Evolutionary conservation across 2,329 filamentous ascomycete genomes (phyloP).

Genomic region (Ilyonectria mors-panacis): DNA sequence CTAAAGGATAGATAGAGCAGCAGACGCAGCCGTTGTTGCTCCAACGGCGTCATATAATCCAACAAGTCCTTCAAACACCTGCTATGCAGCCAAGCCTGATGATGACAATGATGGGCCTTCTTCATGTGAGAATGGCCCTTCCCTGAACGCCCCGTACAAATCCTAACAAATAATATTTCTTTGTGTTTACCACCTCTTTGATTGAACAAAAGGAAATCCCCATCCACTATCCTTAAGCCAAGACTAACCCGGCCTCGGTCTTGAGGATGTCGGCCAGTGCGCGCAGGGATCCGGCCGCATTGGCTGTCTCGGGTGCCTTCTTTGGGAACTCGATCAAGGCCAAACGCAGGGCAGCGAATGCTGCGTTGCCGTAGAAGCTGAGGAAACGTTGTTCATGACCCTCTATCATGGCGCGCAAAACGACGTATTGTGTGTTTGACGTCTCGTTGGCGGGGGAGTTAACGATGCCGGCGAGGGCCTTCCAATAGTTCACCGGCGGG

Average conservation of each 20-base stretch:
- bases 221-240: constrained; percentile 54
- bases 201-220: constrained; percentile 2
- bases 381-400: constrained; percentile 83
- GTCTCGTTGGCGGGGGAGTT: constrained; percentile 79
- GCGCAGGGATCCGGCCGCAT: constrained; percentile 66
- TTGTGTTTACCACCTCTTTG: constrained; percentile 8
- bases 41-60: constrained; percentile 40
- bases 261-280: constrained; percentile 69
- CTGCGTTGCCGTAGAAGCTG: constrained; percentile 84
- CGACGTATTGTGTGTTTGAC: constrained; percentile 80
- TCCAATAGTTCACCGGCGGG: constrained; percentile 88
- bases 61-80: constrained; percentile 43
- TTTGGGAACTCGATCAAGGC: constrained; percentile 83
- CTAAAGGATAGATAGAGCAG: constrained; percentile 44
- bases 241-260: constrained; percentile 63
- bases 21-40: constrained; percentile 26
- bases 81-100: constrained; percentile 24
- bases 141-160: constrained; percentile 36
- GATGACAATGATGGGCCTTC: constrained; percentile 17
- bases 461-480: constrained; percentile 80
- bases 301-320: constrained; percentile 62
- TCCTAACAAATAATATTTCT: constrained; percentile 21
- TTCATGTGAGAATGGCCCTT: constrained; percentile 18
- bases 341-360: constrained; percentile 77
- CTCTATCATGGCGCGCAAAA: constrained; percentile 80